These are phyloP conservation scores for Fraxinus platypoda DNA, from an alignment of 305 asterid species.

Conservation along the genomic window DNA sequence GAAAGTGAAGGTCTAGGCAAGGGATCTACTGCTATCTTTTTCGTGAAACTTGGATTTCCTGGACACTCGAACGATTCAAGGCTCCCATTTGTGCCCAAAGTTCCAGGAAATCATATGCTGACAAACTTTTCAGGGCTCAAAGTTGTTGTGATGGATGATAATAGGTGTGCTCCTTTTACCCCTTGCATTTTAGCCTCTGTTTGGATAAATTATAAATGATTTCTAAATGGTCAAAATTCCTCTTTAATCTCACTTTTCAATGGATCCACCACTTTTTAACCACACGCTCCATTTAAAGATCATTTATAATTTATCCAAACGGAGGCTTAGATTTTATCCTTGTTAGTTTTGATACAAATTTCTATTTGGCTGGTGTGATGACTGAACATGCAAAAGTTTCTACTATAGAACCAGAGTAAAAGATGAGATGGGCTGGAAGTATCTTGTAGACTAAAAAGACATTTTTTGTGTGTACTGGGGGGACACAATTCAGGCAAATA, in stretches of 20 bases:
- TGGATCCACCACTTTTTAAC: not conserved
- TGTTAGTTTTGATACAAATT: not conserved
- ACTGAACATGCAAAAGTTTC: not conserved
- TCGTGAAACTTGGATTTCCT: constrained; percentile 80
- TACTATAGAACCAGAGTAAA: not conserved
- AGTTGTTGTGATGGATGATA: constrained; percentile 85
- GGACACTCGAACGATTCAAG: constrained; percentile 58
- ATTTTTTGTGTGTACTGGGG: not conserved
- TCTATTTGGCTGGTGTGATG: constrained; percentile 12
- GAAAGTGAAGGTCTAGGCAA: constrained; percentile 96
- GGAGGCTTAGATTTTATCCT: not conserved
- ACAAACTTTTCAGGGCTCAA: constrained; percentile 68
- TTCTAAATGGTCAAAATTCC: not conserved
- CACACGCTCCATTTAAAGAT: not conserved
- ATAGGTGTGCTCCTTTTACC: constrained; percentile 47
- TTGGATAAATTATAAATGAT: not conserved
- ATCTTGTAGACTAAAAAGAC: not conserved
- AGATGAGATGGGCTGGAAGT: not conserved
- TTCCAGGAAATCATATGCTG: constrained; percentile 54
- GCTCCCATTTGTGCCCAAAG: constrained; percentile 43
- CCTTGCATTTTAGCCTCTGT: not conserved
- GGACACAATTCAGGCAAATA: not conserved
- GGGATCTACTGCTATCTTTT: constrained; percentile 78
- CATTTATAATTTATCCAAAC: not conserved
- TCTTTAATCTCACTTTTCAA: not conserved